Evolutionary conservation across 2,329 filamentous ascomycete species (phyloP), one percentile per base, ranked within the genome.

Genomic region (Juglanconis oblonga): DNA sequence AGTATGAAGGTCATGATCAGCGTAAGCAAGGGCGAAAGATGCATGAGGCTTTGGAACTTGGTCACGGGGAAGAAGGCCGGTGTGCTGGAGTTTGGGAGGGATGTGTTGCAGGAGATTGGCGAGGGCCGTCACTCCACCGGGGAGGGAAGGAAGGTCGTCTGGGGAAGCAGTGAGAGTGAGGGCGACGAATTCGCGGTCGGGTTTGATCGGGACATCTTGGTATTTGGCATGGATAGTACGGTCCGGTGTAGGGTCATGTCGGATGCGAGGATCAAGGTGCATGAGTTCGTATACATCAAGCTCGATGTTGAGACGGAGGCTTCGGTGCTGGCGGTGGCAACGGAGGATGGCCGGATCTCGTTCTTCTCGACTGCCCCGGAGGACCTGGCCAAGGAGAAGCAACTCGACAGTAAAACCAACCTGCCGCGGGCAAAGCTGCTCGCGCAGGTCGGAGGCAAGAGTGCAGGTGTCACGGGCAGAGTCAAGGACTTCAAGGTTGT

Each of bases 1-100:
- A 96, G 91, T 73, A 91, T 96, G 84, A 98, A 97, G 77, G 80
- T 99, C 54, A 97, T 98, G 91, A 86, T 99, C 62, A 96, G 87
- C 67, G 92, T 98, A 8, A 89, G 91, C 66, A 91, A 89, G 68
- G 92, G 92, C 65, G 95, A 99, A 77, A 87, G 87, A 65, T 92
- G 88, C 70, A 96, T 99, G 90, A 81, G 95, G 65, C 75, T 98
- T 65, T 99, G 95, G 95, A 98, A 99, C 70, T 74, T 99, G 64
- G 92, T 98, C 65, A 98, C 94, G 3, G 95, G 93, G 14, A 96
- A 94, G 78, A 97, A 97, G 77, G 93, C 93, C 1, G 92, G 93
- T 35, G 93, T 97, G 55, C 77, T 99, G 67, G 95, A 91, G 71
- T 98, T 98, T 72, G 84, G 84, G 65, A 82, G 84, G 59, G 84